Evolutionary conservation across 2,329 filamentous ascomycete genomes (phyloP).

Genomic region (Tothia fuscella): DNA sequence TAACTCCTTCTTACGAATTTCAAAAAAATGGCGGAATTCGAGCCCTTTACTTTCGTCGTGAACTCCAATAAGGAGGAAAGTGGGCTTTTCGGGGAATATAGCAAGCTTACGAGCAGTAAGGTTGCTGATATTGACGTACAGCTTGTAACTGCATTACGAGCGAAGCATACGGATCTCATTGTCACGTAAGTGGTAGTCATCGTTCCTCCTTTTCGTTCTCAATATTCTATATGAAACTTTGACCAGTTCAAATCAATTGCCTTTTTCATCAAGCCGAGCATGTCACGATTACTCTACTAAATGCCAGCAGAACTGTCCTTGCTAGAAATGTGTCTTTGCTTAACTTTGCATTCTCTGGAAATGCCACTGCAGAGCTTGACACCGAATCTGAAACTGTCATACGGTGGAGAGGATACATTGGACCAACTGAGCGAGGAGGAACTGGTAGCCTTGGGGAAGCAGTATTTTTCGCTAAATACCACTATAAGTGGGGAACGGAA

Average conservation of each 20-base stretch:
- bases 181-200: slow-evolving; percentile 18
- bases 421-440: slow-evolving; percentile 18
- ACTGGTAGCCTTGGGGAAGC: slow-evolving; percentile 24
- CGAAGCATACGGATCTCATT: slow-evolving; percentile 25
- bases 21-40: too few relatives aligned
- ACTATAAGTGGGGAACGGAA: slow-evolving; percentile 26
- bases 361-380: slow-evolving; percentile 27
- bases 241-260: too few relatives aligned
- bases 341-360: slow-evolving; percentile 30
- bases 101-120: slow-evolving; percentile 23
- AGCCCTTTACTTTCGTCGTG: too few relatives aligned
- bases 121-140: slow-evolving; percentile 29
- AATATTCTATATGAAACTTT: too few relatives aligned
- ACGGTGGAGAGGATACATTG: slow-evolving; percentile 26
- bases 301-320: slow-evolving; percentile 20
- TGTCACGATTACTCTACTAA: background rate
- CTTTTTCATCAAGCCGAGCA: background rate
- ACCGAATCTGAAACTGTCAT: slow-evolving; percentile 24
- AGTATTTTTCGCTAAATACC: slow-evolving; percentile 29
- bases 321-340: slow-evolving; percentile 25
- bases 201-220: too few relatives aligned
- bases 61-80: background rate
- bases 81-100: slow-evolving; percentile 24
- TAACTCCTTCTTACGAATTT: too few relatives aligned
- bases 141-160: slow-evolving; percentile 24